A percentile compares a stretch with the other conserved stretches of the same genome.
Evolutionary conservation across 495 filamentous ascomycete species (phyloP).

Genomic region (Poronia punctata): DNA sequence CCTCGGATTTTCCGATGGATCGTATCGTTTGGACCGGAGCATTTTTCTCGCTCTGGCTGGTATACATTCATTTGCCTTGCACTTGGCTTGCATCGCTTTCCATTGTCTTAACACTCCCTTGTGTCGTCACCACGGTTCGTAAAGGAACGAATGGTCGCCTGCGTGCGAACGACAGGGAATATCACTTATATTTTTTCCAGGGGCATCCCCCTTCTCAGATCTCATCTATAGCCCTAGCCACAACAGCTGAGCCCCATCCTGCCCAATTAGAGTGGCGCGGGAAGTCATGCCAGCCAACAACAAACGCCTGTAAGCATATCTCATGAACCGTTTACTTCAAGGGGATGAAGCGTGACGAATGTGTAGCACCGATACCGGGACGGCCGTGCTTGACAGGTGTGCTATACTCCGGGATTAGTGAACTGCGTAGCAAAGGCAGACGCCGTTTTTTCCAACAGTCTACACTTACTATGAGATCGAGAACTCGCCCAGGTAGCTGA

Average conservation of each 20-base stretch:
- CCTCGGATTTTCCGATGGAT: no score
- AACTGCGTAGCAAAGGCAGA: neutral
- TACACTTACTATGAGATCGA: conserved; percentile 93
- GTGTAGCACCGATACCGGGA: conserved; percentile 99
- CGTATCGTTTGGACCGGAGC: no score
- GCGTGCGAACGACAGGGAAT: no score
- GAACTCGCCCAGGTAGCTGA: conserved; percentile 91
- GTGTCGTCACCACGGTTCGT: no score
- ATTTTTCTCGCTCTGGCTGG: no score
- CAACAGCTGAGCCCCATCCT: conserved; percentile 2
- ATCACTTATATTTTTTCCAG: no score
- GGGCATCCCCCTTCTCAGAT: no score
- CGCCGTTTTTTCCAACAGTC: neutral
- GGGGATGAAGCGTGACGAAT: conserved; percentile 99
- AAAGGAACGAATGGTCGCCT: no score
- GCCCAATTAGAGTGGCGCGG: conserved; percentile 1
- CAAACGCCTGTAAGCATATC: conserved; percentile 7
- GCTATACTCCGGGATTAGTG: conserved; percentile 50
- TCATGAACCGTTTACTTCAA: conserved; percentile 68
- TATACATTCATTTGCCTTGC: no score
- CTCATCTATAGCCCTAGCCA: conserved; percentile 13
- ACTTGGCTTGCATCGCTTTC: no score
- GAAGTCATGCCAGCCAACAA: conserved; percentile 7
- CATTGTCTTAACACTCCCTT: no score
- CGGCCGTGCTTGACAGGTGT: conserved; percentile 99